phyloP scores from a whole-genome alignment of 345 rosid genomes.

The Euphorbia peplus region DNA sequence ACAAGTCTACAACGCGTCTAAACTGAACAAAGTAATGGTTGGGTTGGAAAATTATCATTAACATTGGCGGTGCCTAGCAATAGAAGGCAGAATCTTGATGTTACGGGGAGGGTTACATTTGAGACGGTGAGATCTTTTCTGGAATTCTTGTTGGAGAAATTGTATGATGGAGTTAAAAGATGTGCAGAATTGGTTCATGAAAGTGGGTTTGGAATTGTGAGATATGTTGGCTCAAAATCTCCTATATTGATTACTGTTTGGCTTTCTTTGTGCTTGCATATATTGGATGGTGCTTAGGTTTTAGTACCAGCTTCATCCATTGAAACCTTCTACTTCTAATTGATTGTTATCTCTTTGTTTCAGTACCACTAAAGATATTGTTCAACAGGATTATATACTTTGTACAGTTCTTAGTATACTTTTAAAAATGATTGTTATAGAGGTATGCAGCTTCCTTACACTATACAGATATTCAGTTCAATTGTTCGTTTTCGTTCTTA shows the following conservation, averaged over 20 bases:
- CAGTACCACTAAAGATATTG: no score
- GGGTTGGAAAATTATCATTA: slow-evolving; percentile 56
- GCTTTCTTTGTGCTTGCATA: slow-evolving; percentile 58
- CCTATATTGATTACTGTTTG: slow-evolving; percentile 45
- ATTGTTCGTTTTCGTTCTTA: no score
- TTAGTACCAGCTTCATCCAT: slow-evolving; percentile 39
- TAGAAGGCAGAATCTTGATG: slow-evolving; percentile 61
- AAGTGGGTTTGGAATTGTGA: slow-evolving; percentile 41
- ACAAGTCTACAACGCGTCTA: no score
- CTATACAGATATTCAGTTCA: no score
- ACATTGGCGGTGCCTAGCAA: slow-evolving; percentile 63
- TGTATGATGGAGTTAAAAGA: slow-evolving; percentile 38
- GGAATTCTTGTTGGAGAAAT: slow-evolving; percentile 51
- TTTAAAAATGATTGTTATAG: no score
- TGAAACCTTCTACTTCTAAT: neutral
- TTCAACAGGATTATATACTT: neutral
- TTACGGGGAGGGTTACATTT: slow-evolving; percentile 61
- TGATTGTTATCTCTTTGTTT: slow-evolving; percentile 1
- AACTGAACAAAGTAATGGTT: no score
- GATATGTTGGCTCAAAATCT: slow-evolving; percentile 50
- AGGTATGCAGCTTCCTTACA: no score
- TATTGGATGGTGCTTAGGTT: slow-evolving; percentile 58
- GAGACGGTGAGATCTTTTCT: slow-evolving; percentile 70
- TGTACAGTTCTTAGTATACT: neutral
- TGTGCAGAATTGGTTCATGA: slow-evolving; percentile 38